phyloP scores from a whole-genome alignment of 2,329 filamentous ascomycete species.

The Lecanicillium sp. region DNA sequence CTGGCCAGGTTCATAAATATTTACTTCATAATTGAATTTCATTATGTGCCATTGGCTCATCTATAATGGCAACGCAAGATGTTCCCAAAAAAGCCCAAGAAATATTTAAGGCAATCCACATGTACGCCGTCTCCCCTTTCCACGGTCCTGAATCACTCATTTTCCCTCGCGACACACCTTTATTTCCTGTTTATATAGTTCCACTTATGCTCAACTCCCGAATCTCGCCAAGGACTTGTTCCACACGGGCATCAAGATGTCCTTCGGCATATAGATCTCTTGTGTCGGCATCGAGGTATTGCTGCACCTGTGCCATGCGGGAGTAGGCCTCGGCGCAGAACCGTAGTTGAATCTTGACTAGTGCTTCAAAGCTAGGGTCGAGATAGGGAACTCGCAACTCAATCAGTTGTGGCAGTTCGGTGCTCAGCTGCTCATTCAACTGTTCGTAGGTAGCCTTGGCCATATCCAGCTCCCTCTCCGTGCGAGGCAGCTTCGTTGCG shows the following conservation, averaged over 20 bases:
- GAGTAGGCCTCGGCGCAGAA: slow-evolving; percentile 98
- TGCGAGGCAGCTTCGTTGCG: slow-evolving; percentile 87
- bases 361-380: slow-evolving; percentile 91
- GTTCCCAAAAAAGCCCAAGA: too few species aligned
- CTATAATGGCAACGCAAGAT: too few species aligned
- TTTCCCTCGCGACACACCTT: not conserved
- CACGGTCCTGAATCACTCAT: not conserved
- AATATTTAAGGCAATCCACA: too few species aligned
- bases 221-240: slow-evolving; percentile 95
- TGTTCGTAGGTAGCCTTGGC: slow-evolving; percentile 90
- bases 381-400: slow-evolving; percentile 95
- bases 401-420: slow-evolving; percentile 89
- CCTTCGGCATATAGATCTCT: slow-evolving; percentile 93
- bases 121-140: too few species aligned
- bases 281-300: slow-evolving; percentile 92
- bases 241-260: slow-evolving; percentile 82
- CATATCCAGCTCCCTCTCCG: slow-evolving; percentile 94
- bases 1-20: too few species aligned
- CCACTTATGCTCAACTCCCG: slow-evolving; percentile 87
- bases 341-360: slow-evolving; percentile 95
- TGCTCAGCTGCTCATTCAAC: slow-evolving; percentile 90
- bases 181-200: slow-evolving; percentile 39
- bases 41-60: too few species aligned
- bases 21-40: too few species aligned
- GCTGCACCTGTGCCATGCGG: slow-evolving; percentile 97